Conservation (phyloP, 176 grass and related monocot species). For the Alloteropsis semialata region DNA sequence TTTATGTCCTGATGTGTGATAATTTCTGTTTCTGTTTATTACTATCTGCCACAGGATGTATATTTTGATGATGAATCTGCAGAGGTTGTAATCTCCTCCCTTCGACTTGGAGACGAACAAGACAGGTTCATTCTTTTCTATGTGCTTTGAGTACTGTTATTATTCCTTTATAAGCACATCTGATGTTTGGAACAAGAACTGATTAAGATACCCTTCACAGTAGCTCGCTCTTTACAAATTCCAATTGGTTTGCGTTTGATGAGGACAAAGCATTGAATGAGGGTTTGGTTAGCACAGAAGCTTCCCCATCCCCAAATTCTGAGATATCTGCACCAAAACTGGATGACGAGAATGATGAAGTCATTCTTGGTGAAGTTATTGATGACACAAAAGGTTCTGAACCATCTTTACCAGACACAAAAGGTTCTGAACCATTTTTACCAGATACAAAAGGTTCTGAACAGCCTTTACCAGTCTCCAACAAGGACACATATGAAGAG, state of each 20-base stretch:
- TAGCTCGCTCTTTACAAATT: conserved; percentile 84
- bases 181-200: conserved; percentile 19
- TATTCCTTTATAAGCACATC: neutral
- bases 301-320: conserved; percentile 55
- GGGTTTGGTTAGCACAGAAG: conserved; percentile 12
- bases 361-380: conserved; percentile 36
- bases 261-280: conserved; percentile 54
- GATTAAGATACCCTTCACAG: conserved; percentile 57
- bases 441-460: conserved; percentile 26
- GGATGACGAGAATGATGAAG: conserved; percentile 39
- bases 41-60: conserved; percentile 60
- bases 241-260: conserved; percentile 95
- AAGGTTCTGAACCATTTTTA: conserved; percentile 21
- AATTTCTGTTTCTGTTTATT: conserved; percentile 4
- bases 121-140: conserved; percentile 60
- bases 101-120: conserved; percentile 72
- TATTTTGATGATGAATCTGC: conserved; percentile 99
- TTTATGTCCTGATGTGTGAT: neutral
- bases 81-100: conserved; percentile 88
- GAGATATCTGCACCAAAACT: conserved; percentile 31
- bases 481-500: conserved; percentile 21
- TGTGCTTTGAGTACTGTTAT: neutral
- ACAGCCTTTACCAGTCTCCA: neutral
- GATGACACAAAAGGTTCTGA: conserved; percentile 32
- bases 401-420: neutral